These are phyloP conservation scores for Vachellia pachyceras DNA, from an alignment of 306 rosid species.

Conservation along the genomic window DNA sequence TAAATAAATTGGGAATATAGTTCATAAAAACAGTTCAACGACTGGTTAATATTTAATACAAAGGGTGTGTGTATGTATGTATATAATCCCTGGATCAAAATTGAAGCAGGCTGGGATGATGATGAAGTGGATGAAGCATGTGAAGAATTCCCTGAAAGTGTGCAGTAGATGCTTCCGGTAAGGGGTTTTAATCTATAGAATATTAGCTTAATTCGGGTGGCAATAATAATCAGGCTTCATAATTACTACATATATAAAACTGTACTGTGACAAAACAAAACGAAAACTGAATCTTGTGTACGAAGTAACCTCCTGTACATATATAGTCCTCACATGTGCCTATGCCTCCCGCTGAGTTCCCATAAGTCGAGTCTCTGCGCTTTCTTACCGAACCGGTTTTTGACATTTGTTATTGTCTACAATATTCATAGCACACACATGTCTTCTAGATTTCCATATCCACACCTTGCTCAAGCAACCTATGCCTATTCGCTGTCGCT, in stretches of 20 bases:
- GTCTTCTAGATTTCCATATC: slow-evolving; percentile 13
- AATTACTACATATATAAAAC: neutral
- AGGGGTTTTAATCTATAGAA: neutral
- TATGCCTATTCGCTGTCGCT: neutral
- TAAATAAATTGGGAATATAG: neutral
- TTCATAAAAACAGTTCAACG: neutral
- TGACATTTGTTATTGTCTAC: slow-evolving; percentile 19
- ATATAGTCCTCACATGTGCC: slow-evolving; percentile 36
- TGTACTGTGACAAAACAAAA: slow-evolving; percentile 14
- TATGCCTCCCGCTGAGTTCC: slow-evolving; percentile 24
- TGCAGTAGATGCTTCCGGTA: slow-evolving; percentile 46
- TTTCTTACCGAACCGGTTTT: slow-evolving; percentile 11
- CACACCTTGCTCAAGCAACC: slow-evolving; percentile 38
- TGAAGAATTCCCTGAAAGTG: slow-evolving; percentile 52
- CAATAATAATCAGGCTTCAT: neutral
- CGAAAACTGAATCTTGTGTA: slow-evolving; percentile 41
- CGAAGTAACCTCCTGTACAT: slow-evolving; percentile 42
- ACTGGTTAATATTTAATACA: neutral
- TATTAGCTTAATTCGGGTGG: neutral
- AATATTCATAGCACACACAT: slow-evolving; percentile 4
- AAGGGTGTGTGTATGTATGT: neutral
- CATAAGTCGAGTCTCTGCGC: slow-evolving; percentile 22
- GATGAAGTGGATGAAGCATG: slow-evolving; percentile 38
- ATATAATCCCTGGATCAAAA: neutral
- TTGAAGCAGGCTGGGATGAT: neutral